phyloP scores from a whole-genome alignment of 345 rosid species.

The Moricandia moricandioides region DNA sequence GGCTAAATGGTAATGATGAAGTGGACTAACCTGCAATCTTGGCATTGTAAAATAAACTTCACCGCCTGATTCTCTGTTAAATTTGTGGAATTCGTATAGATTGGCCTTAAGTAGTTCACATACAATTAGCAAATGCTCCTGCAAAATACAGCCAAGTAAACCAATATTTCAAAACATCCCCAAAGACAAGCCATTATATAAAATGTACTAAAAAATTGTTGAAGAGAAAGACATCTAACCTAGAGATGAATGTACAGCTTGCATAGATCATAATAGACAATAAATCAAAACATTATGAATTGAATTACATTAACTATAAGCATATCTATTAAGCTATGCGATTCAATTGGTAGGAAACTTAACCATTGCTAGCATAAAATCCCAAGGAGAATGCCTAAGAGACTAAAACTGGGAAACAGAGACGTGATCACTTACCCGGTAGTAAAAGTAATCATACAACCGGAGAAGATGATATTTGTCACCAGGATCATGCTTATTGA shows the following conservation, averaged over 20 bases:
- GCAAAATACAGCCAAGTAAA: constrained; percentile 29
- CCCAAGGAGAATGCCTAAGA: too few species aligned
- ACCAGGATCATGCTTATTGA: constrained; percentile 96
- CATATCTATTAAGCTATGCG: neutral
- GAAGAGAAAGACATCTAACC: neutral
- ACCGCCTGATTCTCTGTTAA: constrained; percentile 97
- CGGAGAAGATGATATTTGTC: constrained; percentile 97
- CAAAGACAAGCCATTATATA: neutral
- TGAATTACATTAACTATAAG: neutral
- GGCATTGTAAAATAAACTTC: constrained; percentile 99
- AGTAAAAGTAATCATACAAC: constrained; percentile 94
- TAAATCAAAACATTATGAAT: neutral
- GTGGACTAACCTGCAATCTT: constrained; percentile 79
- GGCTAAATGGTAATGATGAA: constrained; percentile 27
- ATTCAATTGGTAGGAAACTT: too few species aligned
- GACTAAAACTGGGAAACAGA: neutral
- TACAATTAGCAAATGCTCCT: constrained; percentile 98
- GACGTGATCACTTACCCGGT: constrained; percentile 59
- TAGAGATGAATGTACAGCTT: neutral
- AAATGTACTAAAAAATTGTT: neutral
- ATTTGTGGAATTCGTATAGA: constrained; percentile 94
- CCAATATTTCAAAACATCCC: neutral
- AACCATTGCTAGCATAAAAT: too few species aligned
- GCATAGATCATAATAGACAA: neutral
- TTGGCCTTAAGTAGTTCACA: constrained; percentile 99